Base-by-base conservation (phyloP, 78 protist genomes). In the Blattamonas nauphoetae region DNA sequence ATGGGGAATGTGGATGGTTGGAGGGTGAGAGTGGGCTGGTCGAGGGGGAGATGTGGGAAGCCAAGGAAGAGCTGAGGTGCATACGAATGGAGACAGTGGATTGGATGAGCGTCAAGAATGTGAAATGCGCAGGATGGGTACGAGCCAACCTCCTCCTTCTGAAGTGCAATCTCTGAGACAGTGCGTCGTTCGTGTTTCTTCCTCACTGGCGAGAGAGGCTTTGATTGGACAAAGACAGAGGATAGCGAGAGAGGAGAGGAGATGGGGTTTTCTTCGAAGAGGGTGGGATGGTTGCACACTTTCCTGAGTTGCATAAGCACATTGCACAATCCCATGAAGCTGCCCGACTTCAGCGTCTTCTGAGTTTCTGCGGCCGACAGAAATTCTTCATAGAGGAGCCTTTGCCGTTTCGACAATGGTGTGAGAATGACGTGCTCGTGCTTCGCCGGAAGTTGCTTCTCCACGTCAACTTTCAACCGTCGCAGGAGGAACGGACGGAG, bases 231-330 rank as follows among this genome's bases (percentile, higher is more conserved):
- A 81, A 0, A 33, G 6, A 63, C 79, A 84, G 44, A 11, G 88
- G 86, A 44, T 64, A 78, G 43, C 3, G 42, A 92, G 29, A 94
- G 83, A 0, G 97, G 94, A 0, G 93, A 87, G 2, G 89, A 44
- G 41, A 93, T 91, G 3, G 95, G 95, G 5, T 95, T 92, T 55
- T 32, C 88, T 33, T 91, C 96, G 78, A 94, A 96, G 35, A 95
- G 46, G 85, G 94, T 95, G 0, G 98, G 98, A 77, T 96, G 98
- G 88, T 95, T 94, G 89, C 98, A 96, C 44, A 93, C 91, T 85
- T 94, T 96, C 42, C 97, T 87, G 29, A 96, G 92, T 81, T 93
- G 95, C 96, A 95, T 94, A 38, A 96, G 86, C 0, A 94, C 94
- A 88, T 91, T 90, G 87, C 92, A 82, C 34, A 94, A 86, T 0